Evolutionary conservation across 169 alveolate species (phyloP).

Genomic region (Cryptosporidium viatorum): DNA sequence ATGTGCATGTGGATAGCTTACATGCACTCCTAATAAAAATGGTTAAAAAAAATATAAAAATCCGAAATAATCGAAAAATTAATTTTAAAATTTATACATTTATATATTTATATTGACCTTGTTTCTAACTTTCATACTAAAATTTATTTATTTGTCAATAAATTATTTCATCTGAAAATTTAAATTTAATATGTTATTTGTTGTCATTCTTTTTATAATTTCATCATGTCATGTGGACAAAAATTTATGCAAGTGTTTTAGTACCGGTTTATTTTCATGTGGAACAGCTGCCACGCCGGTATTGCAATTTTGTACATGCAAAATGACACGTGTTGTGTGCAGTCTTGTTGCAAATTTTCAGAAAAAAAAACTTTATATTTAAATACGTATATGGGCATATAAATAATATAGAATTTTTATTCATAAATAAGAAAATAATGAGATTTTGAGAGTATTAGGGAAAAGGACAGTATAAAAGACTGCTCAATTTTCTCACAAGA

Average conservation of each 20-base stretch:
- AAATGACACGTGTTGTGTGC: conserved; percentile 75
- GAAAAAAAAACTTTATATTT: neutral
- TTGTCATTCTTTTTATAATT: neutral
- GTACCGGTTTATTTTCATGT: conserved; percentile 55
- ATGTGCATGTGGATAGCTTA: neutral
- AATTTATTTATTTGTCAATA: neutral
- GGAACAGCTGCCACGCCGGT: conserved; percentile 76
- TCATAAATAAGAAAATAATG: conserved; percentile 1
- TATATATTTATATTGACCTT: no score
- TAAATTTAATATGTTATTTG: neutral
- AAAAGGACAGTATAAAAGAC: neutral
- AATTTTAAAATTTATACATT: no score
- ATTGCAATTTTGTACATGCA: conserved; percentile 31
- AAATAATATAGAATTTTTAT: neutral
- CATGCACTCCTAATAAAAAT: neutral
- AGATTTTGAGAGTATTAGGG: neutral
- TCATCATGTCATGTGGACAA: conserved; percentile 26
- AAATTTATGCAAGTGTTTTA: conserved; percentile 20
- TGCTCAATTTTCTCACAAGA: conserved; percentile 6
- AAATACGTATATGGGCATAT: neutral
- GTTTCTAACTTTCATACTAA: neutral
- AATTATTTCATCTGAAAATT: neutral
- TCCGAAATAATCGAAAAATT: neutral
- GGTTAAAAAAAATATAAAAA: neutral
- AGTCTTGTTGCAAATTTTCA: conserved; percentile 37